Percentiles rank a stretch among this genome's conserved stretches.
Evolutionary conservation across 345 rosid species (phyloP).

Genomic region (Dovyalis caffra): DNA sequence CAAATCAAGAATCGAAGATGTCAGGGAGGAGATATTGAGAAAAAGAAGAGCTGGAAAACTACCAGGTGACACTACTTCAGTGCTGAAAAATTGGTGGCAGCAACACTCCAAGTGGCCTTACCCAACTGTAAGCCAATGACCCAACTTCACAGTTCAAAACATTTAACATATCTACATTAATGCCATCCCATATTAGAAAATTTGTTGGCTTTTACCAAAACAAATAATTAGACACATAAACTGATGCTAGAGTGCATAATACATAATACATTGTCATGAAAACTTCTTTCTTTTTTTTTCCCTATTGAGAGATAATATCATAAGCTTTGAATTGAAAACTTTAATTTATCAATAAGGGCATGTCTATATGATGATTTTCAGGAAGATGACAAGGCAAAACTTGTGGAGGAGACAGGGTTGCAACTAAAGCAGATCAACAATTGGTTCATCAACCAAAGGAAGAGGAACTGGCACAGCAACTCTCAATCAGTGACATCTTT

Average conservation of each 20-base stretch:
- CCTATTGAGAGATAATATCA: too few species aligned
- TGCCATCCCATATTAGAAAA: neutral
- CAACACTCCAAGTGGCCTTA: constrained; percentile 99
- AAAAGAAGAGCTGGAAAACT: constrained; percentile 96
- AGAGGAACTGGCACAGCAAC: constrained; percentile 95
- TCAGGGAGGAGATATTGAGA: constrained; percentile 91
- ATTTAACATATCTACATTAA: neutral
- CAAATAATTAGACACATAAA: too few species aligned
- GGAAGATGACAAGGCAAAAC: constrained; percentile 99
- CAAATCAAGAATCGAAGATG: constrained; percentile 92
- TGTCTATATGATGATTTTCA: constrained; percentile 23
- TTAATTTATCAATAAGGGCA: too few species aligned
- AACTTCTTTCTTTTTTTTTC: too few species aligned
- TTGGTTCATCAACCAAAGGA: constrained; percentile 99
- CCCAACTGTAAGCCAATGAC: constrained; percentile 67
- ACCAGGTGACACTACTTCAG: constrained; percentile 96
- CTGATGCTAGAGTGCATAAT: too few species aligned
- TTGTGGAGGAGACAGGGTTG: constrained; percentile 97
- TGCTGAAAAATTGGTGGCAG: constrained; percentile 95
- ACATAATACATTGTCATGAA: too few species aligned
- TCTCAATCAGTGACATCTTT: constrained; percentile 88
- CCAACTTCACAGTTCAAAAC: neutral
- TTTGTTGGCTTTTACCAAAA: too few species aligned
- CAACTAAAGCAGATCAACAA: constrained; percentile 98
- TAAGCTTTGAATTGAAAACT: too few species aligned